Base-by-base conservation (phyloP, 1,284 basidiomycete species). In the Tremellales sp. region DNA sequence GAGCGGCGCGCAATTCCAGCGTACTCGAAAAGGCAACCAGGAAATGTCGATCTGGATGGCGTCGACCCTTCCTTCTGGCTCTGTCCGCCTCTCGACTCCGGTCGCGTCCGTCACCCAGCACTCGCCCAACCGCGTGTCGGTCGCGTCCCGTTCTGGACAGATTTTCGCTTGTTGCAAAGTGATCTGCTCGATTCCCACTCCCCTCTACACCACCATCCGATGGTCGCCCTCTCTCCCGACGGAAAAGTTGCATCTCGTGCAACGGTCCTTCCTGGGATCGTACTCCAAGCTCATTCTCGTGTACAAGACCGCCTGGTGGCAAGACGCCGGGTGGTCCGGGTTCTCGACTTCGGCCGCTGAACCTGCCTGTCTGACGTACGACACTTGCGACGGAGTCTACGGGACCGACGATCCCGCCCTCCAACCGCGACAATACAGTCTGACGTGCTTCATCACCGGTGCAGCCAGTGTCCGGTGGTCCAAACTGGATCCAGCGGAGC, bases 1-100 rank as follows among this genome's bases (percentile, higher is more conserved):
- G 9, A 35, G 40, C 25, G 51, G 51, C 19, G 47, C 26, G 18
- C 51, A 53, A 43, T 45, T 48, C 36, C 51, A 53, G 46, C 51
- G 47, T 32, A 45, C 47, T n/a, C 25, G 47, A 3, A 39, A 48
- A 33, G 51, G 51, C 28, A 53, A 45, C 40, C 39, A 48, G 47
- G 16, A 25, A 10, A 48, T 53, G 39, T 35, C 43, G 22, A 19
- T 9, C 10, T 53, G 44, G 37, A 47, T 53, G 28, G 43, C 42
- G 9, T 33, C 42, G 3, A 21, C 31, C 6, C 47, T 53, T 10
- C 47, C 43, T 28, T 16, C n/a, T 22, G 46, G 44, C 16, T 22
- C 34, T 14, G 47, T 53, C 25, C 26, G 27, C 22, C 47, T 53
- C 14, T 14, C 22, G 18, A 28, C 38, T 10, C 28, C 43, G 25